A percentile compares a stretch with the other conserved stretches of the same genome.
Evolutionary conservation across 1,284 basidiomycete genomes (phyloP).

Genomic region (Fomitopsis schrenkii): DNA sequence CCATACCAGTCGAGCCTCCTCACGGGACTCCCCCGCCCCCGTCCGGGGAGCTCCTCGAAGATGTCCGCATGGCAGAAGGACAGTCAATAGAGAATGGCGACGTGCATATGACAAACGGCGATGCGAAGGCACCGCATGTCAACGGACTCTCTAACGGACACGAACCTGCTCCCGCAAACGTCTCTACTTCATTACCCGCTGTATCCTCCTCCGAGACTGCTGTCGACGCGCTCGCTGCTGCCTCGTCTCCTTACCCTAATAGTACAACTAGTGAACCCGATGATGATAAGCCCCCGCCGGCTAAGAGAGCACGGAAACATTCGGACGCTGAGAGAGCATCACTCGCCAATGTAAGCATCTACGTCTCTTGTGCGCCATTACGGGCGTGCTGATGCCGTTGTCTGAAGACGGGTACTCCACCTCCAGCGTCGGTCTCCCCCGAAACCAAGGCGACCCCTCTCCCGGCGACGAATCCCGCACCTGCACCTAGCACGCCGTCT

Average conservation of each 20-base stretch:
- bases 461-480: background rate
- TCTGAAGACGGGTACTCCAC: conserved; percentile 69
- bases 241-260: conserved; percentile 39
- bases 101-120: conserved; percentile 47
- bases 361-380: conserved; percentile 41
- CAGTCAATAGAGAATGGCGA: conserved; percentile 30
- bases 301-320: conserved; percentile 56
- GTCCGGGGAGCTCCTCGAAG: conserved; percentile 42
- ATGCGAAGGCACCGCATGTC: conserved; percentile 25
- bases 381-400: conserved; percentile 52
- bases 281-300: conserved; percentile 62
- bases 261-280: conserved; percentile 29
- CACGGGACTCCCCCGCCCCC: conserved; percentile 44
- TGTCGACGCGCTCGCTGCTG: conserved; percentile 37
- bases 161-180: conserved; percentile 31
- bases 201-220: conserved; percentile 30
- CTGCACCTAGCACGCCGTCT: conserved; percentile 21
- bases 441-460: conserved; percentile 14
- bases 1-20: conserved; percentile 42
- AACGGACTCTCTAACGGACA: conserved; percentile 31
- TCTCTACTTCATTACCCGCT: conserved; percentile 24
- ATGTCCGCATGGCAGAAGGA: conserved; percentile 45
- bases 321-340: conserved; percentile 54
- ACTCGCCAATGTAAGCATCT: conserved; percentile 57
- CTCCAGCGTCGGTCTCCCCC: conserved; percentile 36